Evolutionary conservation across 495 filamentous ascomycete species (phyloP), one percentile per base, ranked within the genome.

Genomic region (Talaromyces borbonicus): DNA sequence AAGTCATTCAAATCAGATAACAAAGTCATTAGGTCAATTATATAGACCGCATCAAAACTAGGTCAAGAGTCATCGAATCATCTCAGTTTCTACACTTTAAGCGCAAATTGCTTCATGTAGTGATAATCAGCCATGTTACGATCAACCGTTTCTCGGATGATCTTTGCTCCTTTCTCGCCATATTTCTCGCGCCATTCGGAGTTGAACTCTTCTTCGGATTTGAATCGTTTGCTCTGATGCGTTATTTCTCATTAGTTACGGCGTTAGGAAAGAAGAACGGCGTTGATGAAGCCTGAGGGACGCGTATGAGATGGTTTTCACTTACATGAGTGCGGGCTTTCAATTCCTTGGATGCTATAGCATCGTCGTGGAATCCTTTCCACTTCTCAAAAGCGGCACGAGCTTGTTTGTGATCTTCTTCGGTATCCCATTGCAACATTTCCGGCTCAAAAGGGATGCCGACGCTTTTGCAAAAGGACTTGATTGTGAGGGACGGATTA

Each of bases 321-420:
- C 86, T 72, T 77, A 95, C 89, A 55, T 85, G 76, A 31, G 55
- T 57, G 57, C 88, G 67, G 12, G 86, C 75, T 53, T 78, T 81
- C 52, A 98, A 62, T 32, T 76, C 78, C 40, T 69, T 81, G 50
- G 83, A 90, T 42, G 82, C 67, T 50, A 97, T 84, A 14, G 87
- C 92, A 70, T 96, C 90, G 42, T 97, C 84, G 56, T 97, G 92
- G 61, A 95, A 98, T 0, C 90, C 92, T 46, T 78, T 80, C 92
- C 92, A 98, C 67, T 98, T 98, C 66, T 86, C 85, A 66, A 98
- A 98, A 15, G 74, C 74, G 44, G 75, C 72, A 43, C 66, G 68
- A 0, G 85, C 89, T 43, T 66, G 56, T 40, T 63, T 43, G 47
- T 90, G 78, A 35, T 81, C 79, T 41, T 78, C 78, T 50, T 79